These are phyloP conservation scores for Umbilicaria muhlenbergii DNA, from an alignment of 495 filamentous ascomycete species.

Conservation along the genomic window DNA sequence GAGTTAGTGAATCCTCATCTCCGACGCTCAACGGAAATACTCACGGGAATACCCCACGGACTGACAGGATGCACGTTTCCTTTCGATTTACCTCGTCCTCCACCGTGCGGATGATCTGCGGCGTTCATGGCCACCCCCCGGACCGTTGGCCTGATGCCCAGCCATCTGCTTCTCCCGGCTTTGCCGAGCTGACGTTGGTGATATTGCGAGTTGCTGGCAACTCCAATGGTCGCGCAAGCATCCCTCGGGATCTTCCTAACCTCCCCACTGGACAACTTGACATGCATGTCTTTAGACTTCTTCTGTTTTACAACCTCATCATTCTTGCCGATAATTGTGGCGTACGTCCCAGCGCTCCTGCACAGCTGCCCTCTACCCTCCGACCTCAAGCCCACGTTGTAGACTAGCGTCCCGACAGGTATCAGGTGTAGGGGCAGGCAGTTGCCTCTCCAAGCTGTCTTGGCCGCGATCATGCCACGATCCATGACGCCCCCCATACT, in stretches of 20 bases:
- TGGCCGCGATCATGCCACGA: conserved; percentile 85
- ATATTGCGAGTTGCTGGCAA: conserved; percentile 83
- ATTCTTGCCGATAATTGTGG: conserved; percentile 72
- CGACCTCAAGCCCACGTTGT: conserved; percentile 65
- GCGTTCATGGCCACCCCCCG: conserved; percentile 98
- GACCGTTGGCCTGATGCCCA: conserved; percentile 86
- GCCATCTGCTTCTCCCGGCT: conserved; percentile 79
- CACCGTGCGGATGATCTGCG: conserved; percentile 91
- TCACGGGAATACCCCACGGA: conserved; percentile 89
- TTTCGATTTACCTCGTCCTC: conserved; percentile 97
- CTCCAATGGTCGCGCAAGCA: conserved; percentile 83
- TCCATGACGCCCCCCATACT: conserved; percentile 86
- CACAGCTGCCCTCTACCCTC: conserved; percentile 74
- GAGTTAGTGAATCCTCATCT: conserved; percentile 14
- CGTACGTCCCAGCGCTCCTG: conserved; percentile 82
- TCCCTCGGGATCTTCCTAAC: conserved; percentile 74
- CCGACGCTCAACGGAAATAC: conserved; percentile 19
- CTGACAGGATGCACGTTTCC: conserved; percentile 88
- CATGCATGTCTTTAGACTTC: conserved; percentile 39
- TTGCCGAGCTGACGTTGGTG: conserved; percentile 86
- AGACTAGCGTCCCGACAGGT: conserved; percentile 78
- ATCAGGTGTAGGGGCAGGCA: conserved; percentile 91
- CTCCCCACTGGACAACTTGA: conserved; percentile 84
- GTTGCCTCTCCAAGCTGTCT: conserved; percentile 88
- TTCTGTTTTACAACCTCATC: conserved; percentile 7